Evolutionary conservation across 768 basidiomycete genomes (phyloP).

Genomic region (Lactarius sp.): DNA sequence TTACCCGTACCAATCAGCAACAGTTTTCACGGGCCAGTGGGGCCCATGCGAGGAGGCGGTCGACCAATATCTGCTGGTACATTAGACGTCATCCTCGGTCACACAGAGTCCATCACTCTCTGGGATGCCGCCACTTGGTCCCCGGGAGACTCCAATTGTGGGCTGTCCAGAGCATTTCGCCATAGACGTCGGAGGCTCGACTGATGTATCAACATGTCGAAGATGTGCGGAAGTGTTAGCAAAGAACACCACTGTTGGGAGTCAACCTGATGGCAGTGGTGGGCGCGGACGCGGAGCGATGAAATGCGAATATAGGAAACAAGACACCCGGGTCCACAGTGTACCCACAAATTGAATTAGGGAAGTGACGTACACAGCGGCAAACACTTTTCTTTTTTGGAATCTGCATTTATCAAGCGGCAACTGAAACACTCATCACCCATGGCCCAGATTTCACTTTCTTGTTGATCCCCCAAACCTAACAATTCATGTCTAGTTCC

Average conservation of each 20-base stretch:
- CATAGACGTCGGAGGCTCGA: conserved; percentile 49
- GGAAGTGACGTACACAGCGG: no score
- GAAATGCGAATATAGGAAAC: conserved; percentile 2
- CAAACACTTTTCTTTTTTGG: no score
- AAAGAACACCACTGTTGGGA: conserved; percentile 47
- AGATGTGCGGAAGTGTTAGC: conserved; percentile 60
- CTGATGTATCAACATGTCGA: conserved; percentile 49
- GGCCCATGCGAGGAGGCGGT: conserved; percentile 11
- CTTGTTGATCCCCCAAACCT: not conserved
- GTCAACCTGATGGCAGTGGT: not conserved
- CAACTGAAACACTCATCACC: not conserved
- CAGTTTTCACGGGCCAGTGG: conserved; percentile 10
- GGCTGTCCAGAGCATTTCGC: conserved; percentile 51
- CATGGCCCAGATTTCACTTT: not conserved
- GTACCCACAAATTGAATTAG: no score
- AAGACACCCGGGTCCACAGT: no score
- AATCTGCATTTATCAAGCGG: no score
- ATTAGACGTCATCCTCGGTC: conserved; percentile 52
- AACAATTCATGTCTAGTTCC: not conserved
- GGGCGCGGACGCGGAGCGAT: conserved; percentile 25
- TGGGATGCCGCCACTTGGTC: conserved; percentile 84
- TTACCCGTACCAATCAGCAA: conserved; percentile 8
- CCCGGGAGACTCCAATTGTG: conserved; percentile 63
- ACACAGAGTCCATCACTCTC: conserved; percentile 71
- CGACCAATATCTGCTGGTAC: conserved; percentile 26